Percentiles rank a stretch among this genome's conserved stretches.
phyloP scores from a whole-genome alignment of 495 filamentous ascomycete species.

The Bombardia bombarda region DNA sequence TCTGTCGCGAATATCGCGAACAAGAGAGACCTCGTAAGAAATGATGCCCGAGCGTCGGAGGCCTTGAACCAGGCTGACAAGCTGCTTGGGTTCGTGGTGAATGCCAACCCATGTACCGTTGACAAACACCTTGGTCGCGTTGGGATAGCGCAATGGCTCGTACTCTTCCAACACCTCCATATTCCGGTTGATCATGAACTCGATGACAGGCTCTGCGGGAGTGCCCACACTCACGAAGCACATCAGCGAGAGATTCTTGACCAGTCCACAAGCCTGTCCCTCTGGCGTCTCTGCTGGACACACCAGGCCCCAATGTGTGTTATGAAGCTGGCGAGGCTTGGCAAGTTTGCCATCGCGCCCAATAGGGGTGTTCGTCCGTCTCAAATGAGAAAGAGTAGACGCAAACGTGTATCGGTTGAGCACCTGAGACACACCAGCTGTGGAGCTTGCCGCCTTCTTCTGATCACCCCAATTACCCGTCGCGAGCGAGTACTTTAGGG shows the following conservation, averaged over 20 bases:
- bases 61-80: conserved; percentile 69
- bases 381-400: conserved; percentile 90
- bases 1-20: conserved; percentile 89
- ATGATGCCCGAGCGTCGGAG: conserved; percentile 71
- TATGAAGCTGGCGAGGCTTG: conserved; percentile 95
- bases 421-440: conserved; percentile 96
- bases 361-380: conserved; percentile 95
- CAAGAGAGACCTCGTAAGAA: conserved; percentile 81
- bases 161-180: conserved; percentile 98
- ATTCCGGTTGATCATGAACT: conserved; percentile 87
- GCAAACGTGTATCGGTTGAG: conserved; percentile 96
- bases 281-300: conserved; percentile 97
- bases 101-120: conserved; percentile 97
- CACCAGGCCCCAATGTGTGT: conserved; percentile 97
- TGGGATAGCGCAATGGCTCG: conserved; percentile 76
- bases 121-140: conserved; percentile 95
- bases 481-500: conserved; percentile 92
- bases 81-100: conserved; percentile 70
- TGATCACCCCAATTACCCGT: conserved; percentile 99
- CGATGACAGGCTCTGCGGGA: conserved; percentile 77
- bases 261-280: conserved; percentile 95
- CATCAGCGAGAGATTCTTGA: conserved; percentile 98
- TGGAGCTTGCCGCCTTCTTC: conserved; percentile 90
- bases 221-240: conserved; percentile 94
- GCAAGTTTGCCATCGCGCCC: conserved; percentile 97